Percentiles rank a stretch among this genome's conserved stretches.
These are phyloP conservation scores for Spizellomyces punctatus DNA, from an alignment of 192 early-diverging fungal genomes.

Conservation along the genomic window DNA sequence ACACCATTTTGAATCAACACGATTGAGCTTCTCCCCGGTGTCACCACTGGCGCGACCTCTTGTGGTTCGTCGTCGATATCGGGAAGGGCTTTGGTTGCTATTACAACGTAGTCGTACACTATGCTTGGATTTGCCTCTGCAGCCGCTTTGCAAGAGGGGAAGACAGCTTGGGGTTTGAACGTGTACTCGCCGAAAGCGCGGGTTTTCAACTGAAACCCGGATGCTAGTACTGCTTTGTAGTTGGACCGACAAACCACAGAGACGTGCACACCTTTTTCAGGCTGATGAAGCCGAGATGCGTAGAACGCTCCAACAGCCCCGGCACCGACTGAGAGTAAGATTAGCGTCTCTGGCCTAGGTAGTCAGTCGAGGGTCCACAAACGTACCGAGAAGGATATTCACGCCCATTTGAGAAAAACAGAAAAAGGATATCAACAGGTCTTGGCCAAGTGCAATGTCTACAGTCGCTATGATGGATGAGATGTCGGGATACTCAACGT, in stretches of 20 bases:
- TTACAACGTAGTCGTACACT: conserved; percentile 24
- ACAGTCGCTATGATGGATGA: too few relatives aligned
- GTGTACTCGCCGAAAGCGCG: conserved; percentile 28
- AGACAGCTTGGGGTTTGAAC: conserved; percentile 25
- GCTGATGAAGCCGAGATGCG: conserved; percentile 28
- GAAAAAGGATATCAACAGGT: too few relatives aligned
- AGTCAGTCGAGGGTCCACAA: too few relatives aligned
- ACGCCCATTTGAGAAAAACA: too few relatives aligned
- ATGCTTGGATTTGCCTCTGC: not conserved
- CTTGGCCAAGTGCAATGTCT: too few relatives aligned
- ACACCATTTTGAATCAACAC: conserved; percentile 42
- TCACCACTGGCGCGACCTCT: conserved; percentile 21
- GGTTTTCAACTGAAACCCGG: conserved; percentile 27
- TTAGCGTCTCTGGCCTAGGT: not conserved
- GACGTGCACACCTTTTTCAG: conserved; percentile 6
- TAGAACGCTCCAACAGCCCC: conserved; percentile 35
- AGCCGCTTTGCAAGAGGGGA: conserved; percentile 16
- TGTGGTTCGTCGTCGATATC: conserved; percentile 21
- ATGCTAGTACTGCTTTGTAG: conserved; percentile 11
- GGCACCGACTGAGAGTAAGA: conserved; percentile 19
- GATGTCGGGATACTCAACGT: too few relatives aligned
- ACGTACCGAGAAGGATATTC: too few relatives aligned
- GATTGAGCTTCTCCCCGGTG: conserved; percentile 14
- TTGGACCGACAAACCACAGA: conserved; percentile 42
- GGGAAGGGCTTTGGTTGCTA: conserved; percentile 36